Base-by-base conservation (phyloP, 306 rosid species). In the Vicia villosa region DNA sequence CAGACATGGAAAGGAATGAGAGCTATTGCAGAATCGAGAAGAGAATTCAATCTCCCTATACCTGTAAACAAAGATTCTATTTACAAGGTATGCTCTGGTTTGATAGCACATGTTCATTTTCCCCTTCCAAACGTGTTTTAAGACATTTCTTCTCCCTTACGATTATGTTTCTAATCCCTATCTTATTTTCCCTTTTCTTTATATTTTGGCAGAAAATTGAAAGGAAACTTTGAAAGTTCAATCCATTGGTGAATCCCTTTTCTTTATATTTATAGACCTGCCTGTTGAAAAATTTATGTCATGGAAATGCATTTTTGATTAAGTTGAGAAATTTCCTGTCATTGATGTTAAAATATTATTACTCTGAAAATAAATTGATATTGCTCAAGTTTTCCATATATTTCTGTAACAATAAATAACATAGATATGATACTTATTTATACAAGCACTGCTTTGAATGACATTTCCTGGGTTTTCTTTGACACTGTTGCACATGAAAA, bases 31-130 rank as follows among this genome's bases (percentile, higher is more conserved):
- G 99, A 94, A 80, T 75, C 88, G 83, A 91, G 99, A 85, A 94
- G 82, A 84, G 92, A 87, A 14, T 66, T 66, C 61, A 74, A 87
- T 77, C 86, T 90, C 73, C 81, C 91, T 38, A 66, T 83, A 77
- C 96, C 96, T 83, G 65, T 85, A 45, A 90, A 94, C 75, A 91
- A 88, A 75, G 99, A 94, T 88, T 94, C 99, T 65, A 82, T 84
- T 40, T 94, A 91, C 83, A 86, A 83, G 96, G 97, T 90, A 81
- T 45, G 68, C 46, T 79, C 34, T 73, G n/a, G 52, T 61, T 64
- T 68, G 58, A 64, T 61, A 55, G 47, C 60, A 32, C 51, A 11
- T 65, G 60, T 19, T n/a, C 17, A 41, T 19, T 42, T 26, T 55
- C 15, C 2, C 43, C 55, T 41, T 57, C 22, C 54, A 38, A 11